Base-by-base conservation (phyloP, 495 filamentous ascomycete species). In the Saxophila tyrrhenica region DNA sequence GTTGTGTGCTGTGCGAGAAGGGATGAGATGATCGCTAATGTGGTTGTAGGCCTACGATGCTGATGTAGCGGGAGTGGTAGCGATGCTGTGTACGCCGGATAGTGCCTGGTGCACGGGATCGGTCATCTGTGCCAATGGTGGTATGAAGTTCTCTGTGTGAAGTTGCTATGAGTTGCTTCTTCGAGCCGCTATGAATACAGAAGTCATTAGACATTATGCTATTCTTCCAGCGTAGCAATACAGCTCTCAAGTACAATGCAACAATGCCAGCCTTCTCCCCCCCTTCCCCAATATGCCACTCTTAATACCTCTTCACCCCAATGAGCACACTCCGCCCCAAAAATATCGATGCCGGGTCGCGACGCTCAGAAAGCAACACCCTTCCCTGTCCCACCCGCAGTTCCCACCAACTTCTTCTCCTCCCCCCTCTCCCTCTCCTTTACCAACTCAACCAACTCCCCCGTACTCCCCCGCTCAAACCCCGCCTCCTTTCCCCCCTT, bases 61-160 rank as follows among this genome's bases (percentile, higher is more conserved):
- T 50, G 90, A 95, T 74, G 75, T 95, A 69, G 89, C 87, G 2
- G 89, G 88, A 0, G 75, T 91, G 1, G 85, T 95, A 44, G 86
- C 80, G 1, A 94, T 92, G 86, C 67, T 95, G 41, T 90, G 86
- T 62, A 77, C 75, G 0, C 70, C 73, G 23, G 89, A 96, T 62
- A 75, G 75, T 3, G 76, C 69, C 15, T 94, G 85, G 86, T 85
- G 80, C 67, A 96, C 89, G 0, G 90, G 89, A 0, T 84, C 83
- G 64, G 83, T 94, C 44, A 78, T 95, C 1, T 86, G 83, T 68
- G 56, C 56, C 2, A 59, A 59, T 25, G 50, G 51, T 10, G 56
- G 51, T 17, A 48, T 59, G 41, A 59, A 59, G 39, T 59, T 54
- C 38, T 55, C 52, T 20, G 17, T 23, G 10, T 58, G 39, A 48